Percentiles rank a stretch among this genome's conserved stretches.
Conservation (phyloP, 129 eudicot species). For the Flaveria linearis region DNA sequence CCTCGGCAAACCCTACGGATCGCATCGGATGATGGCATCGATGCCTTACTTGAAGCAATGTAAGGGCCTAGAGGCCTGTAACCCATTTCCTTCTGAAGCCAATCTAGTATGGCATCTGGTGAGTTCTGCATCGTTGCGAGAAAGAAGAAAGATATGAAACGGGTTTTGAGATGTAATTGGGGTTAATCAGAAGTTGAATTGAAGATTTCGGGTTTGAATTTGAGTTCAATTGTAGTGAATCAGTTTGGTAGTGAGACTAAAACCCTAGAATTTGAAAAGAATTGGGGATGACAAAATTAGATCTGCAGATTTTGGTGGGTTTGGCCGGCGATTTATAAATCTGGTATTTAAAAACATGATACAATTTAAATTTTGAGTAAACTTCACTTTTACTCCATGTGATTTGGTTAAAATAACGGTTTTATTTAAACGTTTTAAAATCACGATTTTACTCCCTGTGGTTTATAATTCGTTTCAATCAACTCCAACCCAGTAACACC, state of each 20-base stretch:
- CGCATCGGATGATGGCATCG: slow-evolving; percentile 69
- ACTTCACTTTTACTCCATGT: no score
- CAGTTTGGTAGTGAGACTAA: background rate
- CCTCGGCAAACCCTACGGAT: slow-evolving; percentile 85
- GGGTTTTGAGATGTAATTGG: slow-evolving; percentile 20
- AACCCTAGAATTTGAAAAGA: background rate
- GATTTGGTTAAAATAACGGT: no score
- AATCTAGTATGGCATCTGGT: slow-evolving; percentile 79
- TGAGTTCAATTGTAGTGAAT: background rate
- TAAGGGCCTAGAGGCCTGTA: slow-evolving; percentile 81
- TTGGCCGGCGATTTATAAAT: slow-evolving; percentile 23
- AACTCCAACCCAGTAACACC: no score
- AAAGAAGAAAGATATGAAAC: slow-evolving; percentile 1
- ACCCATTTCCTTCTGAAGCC: slow-evolving; percentile 95
- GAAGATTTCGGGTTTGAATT: background rate
- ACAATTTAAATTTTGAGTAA: no score
- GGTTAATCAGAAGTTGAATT: background rate
- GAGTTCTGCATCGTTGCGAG: slow-evolving; percentile 57
- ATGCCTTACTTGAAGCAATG: slow-evolving; percentile 56
- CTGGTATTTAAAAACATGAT: background rate
- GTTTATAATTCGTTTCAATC: no score
- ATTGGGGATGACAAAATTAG: background rate
- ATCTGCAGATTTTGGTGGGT: slow-evolving; percentile 16
- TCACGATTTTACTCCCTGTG: no score
- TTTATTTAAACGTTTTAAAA: no score